Evolutionary conservation across 2,329 filamentous ascomycete genomes (phyloP), one percentile per base, ranked within the genome.

Genomic region (Colletotrichum tamarilloi): DNA sequence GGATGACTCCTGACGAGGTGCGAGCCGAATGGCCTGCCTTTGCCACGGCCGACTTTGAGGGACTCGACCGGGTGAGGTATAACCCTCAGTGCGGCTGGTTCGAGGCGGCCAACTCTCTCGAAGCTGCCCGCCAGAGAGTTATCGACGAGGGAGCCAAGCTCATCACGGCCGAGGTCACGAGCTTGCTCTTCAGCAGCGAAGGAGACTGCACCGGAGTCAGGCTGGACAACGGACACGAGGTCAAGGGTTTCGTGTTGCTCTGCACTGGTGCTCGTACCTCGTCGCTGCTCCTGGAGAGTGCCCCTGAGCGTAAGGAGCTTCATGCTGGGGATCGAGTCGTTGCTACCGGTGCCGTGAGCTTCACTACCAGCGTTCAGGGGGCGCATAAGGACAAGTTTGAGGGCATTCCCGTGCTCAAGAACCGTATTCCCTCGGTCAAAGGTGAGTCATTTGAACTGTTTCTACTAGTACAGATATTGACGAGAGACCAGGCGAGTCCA

Each of bases 51-150:
- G 84, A 91, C 73, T 91, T 90, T 77, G 85, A 83, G 7, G 88
- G 84, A 8, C 84, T 90, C 58, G 87, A 88, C 73, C 86, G 87
- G 75, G 84, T 91, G 22, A 84, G 90, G 26, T 85, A 88, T 75
- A 92, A 91, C 81, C 87, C 87, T 73, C 87, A 85, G 38, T 90
- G 88, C 78, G 90, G 90, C 2, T 91, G 89, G 85, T 89, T 86
- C 22, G 87, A 89, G 63, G 90, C 90, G 14, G 89, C 89, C 68
- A 87, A 90, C 78, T 85, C 87, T 49, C 80, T 92, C 60, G 81
- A 83, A 63, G 88, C 87, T 14, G 86, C 91, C 16, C 88, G 89
- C 7, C 85, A 87, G 71, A 84, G 84, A 63, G 86, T 84, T 28
- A 77, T 91, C 9, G 84, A 87, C 65, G 79, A 87, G 38, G 90